Evolutionary conservation across 306 rosid species (phyloP).

Genomic region (Abrus pulchellus): DNA sequence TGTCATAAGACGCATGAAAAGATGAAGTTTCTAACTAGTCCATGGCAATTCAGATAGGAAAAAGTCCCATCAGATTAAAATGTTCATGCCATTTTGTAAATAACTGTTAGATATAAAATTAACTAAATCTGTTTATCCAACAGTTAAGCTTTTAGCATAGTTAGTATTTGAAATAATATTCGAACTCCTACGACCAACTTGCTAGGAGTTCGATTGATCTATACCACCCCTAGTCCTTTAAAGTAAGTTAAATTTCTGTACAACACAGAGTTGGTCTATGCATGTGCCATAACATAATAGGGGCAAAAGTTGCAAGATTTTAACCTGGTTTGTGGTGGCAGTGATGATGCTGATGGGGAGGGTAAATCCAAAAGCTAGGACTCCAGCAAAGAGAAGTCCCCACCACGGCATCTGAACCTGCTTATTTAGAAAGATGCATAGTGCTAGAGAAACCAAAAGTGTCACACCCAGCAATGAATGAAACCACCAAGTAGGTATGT

Average conservation of each 20-base stretch:
- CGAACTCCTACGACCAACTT: not conserved
- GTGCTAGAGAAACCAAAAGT: constrained; percentile 62
- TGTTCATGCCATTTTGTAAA: not conserved
- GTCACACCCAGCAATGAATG: constrained; percentile 61
- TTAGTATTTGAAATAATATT: constrained; percentile 1
- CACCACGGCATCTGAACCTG: constrained; percentile 96
- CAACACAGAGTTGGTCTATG: not conserved
- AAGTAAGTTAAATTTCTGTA: not conserved
- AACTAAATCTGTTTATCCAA: not conserved
- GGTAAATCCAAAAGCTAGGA: constrained; percentile 73
- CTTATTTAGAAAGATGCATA: constrained; percentile 74
- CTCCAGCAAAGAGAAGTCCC: constrained; percentile 81
- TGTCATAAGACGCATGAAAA: not conserved
- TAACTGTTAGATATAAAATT: not conserved
- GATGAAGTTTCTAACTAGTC: not conserved
- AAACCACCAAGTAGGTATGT: constrained; percentile 95
- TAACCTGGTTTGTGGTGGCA: constrained; percentile 93
- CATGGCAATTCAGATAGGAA: not conserved
- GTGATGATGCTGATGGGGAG: constrained; percentile 91
- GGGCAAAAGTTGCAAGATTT: constrained; percentile 35
- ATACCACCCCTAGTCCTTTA: not conserved
- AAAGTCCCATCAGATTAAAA: not conserved
- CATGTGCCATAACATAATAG: not conserved
- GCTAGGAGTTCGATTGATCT: not conserved
- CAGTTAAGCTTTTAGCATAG: not conserved